Evolutionary conservation across 176 grass and related monocot species (phyloP).

Genomic region (Zea luxurians): DNA sequence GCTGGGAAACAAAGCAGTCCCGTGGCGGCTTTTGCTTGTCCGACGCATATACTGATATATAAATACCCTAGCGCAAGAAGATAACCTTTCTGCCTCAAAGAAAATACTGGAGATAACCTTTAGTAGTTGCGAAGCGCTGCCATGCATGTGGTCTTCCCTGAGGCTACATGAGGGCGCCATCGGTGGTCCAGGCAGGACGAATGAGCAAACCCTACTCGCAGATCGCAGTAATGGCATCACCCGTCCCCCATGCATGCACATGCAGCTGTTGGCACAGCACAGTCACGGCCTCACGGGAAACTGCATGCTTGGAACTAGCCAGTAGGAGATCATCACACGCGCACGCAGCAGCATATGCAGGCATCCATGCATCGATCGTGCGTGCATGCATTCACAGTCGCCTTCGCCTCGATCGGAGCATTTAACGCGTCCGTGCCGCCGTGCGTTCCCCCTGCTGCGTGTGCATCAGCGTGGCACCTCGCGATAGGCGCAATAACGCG

Average conservation of each 20-base stretch:
- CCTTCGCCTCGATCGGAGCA: not conserved
- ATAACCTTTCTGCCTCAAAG: conserved; percentile 11
- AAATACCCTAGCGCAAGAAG: not conserved
- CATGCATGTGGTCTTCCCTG: not conserved
- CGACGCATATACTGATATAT: not conserved
- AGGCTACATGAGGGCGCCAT: not conserved
- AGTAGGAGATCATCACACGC: not conserved
- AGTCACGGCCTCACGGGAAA: conserved; percentile 35
- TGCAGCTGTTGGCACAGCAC: not conserved
- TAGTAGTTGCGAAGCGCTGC: conserved; percentile 10
- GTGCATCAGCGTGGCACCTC: not conserved
- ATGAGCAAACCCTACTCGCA: not conserved
- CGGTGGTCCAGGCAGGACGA: not conserved
- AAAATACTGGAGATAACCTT: not conserved
- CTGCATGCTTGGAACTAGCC: not conserved
- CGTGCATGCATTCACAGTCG: not conserved
- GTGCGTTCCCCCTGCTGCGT: not conserved
- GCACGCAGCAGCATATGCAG: not conserved
- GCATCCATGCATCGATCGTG: not conserved
- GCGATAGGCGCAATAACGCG: too few species aligned
- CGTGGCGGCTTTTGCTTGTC: conserved; percentile 22
- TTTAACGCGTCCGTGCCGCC: conserved; percentile 31
- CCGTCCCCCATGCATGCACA: conserved; percentile 15
- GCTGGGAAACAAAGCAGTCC: not conserved
- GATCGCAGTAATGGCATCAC: conserved; percentile 10